These are phyloP conservation scores for Usnea hakonensis DNA, from an alignment of 495 filamentous ascomycete genomes.

Conservation along the genomic window DNA sequence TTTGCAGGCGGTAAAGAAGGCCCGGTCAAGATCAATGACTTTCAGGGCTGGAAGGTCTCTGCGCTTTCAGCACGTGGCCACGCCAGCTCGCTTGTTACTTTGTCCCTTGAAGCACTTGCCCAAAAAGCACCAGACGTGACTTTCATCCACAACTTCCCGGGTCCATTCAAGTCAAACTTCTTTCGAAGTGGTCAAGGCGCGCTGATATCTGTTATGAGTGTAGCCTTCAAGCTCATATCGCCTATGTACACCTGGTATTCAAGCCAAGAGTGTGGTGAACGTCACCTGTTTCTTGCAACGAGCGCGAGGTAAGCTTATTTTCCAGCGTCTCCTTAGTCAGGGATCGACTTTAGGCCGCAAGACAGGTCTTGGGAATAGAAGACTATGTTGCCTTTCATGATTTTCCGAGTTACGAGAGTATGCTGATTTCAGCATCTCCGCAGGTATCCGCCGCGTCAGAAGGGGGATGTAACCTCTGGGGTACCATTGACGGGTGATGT, in stretches of 20 bases:
- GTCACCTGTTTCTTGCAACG: constrained; percentile 49
- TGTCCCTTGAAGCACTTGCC: constrained; percentile 44
- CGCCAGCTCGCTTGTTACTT: constrained; percentile 40
- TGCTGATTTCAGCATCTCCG: neutral
- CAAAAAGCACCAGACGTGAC: constrained; percentile 39
- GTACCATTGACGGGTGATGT: constrained; percentile 29
- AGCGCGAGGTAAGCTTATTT: constrained; percentile 38
- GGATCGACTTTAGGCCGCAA: neutral
- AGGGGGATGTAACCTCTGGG: neutral
- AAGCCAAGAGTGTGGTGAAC: constrained; percentile 42
- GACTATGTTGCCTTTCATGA: neutral
- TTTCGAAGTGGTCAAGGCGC: constrained; percentile 20
- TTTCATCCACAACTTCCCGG: constrained; percentile 55
- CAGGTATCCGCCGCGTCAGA: neutral
- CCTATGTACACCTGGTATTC: constrained; percentile 28
- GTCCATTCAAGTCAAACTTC: constrained; percentile 41
- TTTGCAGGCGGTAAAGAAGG: constrained; percentile 48
- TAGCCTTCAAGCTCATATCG: constrained; percentile 20
- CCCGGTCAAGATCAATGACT: constrained; percentile 39
- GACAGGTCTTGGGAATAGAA: neutral
- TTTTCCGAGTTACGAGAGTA: neutral
- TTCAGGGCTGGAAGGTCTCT: constrained; percentile 30
- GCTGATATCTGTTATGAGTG: neutral
- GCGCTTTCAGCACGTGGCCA: constrained; percentile 36
- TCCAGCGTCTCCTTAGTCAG: constrained; percentile 11